Base-by-base conservation (phyloP, 2,329 filamentous ascomycete genomes). In the Apiospora arundinis region DNA sequence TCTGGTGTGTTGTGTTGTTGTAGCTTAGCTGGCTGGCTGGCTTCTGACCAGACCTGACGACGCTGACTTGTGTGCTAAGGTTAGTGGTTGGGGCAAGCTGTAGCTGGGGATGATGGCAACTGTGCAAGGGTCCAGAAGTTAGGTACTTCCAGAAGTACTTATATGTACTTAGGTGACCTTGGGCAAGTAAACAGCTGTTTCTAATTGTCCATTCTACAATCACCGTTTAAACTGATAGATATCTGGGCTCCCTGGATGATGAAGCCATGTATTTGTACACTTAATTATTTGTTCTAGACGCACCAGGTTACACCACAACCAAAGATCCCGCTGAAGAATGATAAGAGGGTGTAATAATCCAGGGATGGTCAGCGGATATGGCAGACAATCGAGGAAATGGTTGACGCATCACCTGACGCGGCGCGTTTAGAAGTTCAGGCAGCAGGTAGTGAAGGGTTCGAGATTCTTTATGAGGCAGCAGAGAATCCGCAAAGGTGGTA, bases 371-470 rank as follows among this genome's bases (percentile, higher is more conserved):
- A 63, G 56, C 56, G 40, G 37, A 63, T n/a, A 40, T 40, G n/a
- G 56, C n/a, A n/a, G 28, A 40, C 32, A 63, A 32, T 63, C 8
- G 28, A 40, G 32, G 56, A n/a, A 14, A n/a, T 37, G 32, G 40
- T 28, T 63, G 56, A 63, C 56, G 56, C 56, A 63, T 63, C 18
- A 40, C 37, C 56, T 63, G 56, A 63, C 56, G 56, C 32, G 56
- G 56, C 56, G 56, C 56, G 56, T 63, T 28, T 63, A 63, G 56
- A 63, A 32, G 18, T 63, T 40, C 28, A 23, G 32, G 56, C 32
- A 32, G 6, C 32, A 32, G n/a, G n/a, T 40, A 63, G 37, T 12
- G 32, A 63, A n/a, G 11, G 21, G 4, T 4, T 40, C 32, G 16
- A 23, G 32, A n/a, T 21, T 63, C 32, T 14, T 11, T 63, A 21